Evolutionary conservation across 768 basidiomycete genomes (phyloP).

Genomic region (Amanita brunnescens): DNA sequence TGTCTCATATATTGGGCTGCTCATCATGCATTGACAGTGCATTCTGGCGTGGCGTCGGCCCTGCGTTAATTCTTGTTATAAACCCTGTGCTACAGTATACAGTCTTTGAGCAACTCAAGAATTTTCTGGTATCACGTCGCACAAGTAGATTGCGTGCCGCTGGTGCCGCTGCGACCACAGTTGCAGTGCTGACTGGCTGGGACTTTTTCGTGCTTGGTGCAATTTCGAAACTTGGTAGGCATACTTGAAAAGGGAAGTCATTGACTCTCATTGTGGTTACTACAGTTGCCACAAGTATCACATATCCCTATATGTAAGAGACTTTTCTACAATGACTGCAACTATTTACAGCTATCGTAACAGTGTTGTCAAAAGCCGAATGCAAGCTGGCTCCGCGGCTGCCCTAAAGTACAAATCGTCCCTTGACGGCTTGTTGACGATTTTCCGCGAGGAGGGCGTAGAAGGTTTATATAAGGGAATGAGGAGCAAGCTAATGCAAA

Average conservation of each 20-base stretch:
- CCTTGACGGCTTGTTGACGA: conserved; percentile 66
- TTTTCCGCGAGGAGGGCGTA: conserved; percentile 73
- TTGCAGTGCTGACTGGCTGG: conserved; percentile 61
- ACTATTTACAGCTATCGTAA: background rate
- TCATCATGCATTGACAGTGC: conserved; percentile 28
- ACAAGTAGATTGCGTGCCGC: conserved; percentile 42
- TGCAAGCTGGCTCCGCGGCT: conserved; percentile 65
- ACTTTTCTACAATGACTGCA: background rate
- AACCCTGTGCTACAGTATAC: conserved; percentile 97
- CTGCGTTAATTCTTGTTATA: conserved; percentile 86
- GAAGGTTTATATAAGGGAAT: conserved; percentile 83
- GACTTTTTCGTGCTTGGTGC: conserved; percentile 97
- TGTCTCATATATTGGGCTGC: background rate
- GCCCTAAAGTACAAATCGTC: conserved; percentile 70
- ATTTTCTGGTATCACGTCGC: conserved; percentile 58
- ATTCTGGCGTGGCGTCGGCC: conserved; percentile 90
- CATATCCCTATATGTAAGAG: conserved; percentile 42
- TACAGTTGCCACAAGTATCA: conserved; percentile 39
- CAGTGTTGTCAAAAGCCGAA: conserved; percentile 68
- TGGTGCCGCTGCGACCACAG: conserved; percentile 32
- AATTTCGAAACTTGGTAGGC: conserved; percentile 75
- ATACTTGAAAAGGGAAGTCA: background rate
- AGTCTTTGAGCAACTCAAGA: conserved; percentile 92
- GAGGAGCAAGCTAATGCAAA: conserved; percentile 82
- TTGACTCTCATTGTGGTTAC: background rate